Conservation (phyloP, 2,329 filamentous ascomycete species). For the Fusarium sp. region DNA sequence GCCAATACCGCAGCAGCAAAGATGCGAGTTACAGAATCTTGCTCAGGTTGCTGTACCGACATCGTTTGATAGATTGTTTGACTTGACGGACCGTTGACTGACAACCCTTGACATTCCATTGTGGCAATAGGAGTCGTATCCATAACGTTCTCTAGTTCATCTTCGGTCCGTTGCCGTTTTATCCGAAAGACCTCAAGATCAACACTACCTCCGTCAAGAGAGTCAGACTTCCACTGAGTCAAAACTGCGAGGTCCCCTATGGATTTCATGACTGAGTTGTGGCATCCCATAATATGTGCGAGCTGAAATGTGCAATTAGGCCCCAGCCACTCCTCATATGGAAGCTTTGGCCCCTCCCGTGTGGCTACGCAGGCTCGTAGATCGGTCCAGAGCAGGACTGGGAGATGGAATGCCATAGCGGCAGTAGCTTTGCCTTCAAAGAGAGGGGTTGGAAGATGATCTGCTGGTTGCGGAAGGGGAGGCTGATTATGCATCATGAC, state of each 20-base stretch:
- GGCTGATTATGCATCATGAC: background rate
- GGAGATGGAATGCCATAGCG: background rate
- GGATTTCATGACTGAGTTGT: background rate
- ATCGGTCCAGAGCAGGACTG: background rate
- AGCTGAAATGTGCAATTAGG: background rate
- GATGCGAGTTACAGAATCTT: background rate
- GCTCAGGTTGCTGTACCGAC: background rate
- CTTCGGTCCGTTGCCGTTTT: background rate
- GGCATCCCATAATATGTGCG: background rate
- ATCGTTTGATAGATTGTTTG: background rate
- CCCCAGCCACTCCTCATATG: background rate
- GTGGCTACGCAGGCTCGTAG: background rate
- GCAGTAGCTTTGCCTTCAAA: background rate
- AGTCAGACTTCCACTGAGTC: background rate
- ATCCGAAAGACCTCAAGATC: rapidly evolving
- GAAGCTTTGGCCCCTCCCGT: background rate
- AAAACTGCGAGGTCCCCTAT: background rate
- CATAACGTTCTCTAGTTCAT: background rate
- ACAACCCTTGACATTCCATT: rapidly evolving
- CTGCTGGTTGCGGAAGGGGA: rapidly evolving
- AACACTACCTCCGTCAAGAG: rapidly evolving
- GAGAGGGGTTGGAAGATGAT: background rate
- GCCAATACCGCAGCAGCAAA: background rate
- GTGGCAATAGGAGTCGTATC: background rate
- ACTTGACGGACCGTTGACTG: rapidly evolving